Evolutionary conservation across 2,329 filamentous ascomycete genomes (phyloP).

Genomic region (Drechslerella coelobrocha): DNA sequence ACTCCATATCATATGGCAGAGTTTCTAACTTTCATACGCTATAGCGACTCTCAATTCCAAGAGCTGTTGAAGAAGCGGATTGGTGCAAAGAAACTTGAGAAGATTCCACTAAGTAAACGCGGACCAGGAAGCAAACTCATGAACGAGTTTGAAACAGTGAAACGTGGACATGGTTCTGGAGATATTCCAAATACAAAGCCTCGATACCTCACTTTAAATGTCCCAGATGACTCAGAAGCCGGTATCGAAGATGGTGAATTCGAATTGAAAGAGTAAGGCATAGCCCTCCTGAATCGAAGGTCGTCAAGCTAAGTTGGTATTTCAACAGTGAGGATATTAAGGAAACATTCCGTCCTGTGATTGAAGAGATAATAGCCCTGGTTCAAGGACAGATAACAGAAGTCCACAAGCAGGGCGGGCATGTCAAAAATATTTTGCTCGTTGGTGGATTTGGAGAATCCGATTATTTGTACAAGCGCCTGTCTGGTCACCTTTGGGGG

Average conservation of each 20-base stretch:
- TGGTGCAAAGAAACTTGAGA: conserved; percentile 69
- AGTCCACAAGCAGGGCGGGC: conserved; percentile 40
- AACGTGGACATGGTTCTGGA: conserved; percentile 33
- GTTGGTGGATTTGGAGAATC: conserved; percentile 48
- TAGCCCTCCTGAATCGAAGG: not conserved
- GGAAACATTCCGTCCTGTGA: conserved; percentile 39
- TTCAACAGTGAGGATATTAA: conserved; percentile 47
- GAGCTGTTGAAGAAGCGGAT: conserved; percentile 74
- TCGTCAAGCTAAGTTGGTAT: not conserved
- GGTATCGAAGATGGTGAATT: conserved; percentile 46
- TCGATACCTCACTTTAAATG: conserved; percentile 40
- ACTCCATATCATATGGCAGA: not conserved
- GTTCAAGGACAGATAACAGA: conserved; percentile 37
- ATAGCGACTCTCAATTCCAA: conserved; percentile 68
- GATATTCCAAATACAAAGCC: conserved; percentile 30
- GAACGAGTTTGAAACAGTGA: conserved; percentile 49
- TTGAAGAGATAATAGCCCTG: conserved; percentile 35
- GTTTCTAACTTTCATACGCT: conserved; percentile 21
- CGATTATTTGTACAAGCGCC: conserved; percentile 33
- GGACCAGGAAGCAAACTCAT: conserved; percentile 47
- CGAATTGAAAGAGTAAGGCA: conserved; percentile 36
- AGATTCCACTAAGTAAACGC: conserved; percentile 62
- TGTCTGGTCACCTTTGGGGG: conserved; percentile 30
- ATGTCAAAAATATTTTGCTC: conserved; percentile 41
- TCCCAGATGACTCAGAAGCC: conserved; percentile 22